Evolutionary conservation across 345 rosid genomes (phyloP), one percentile per base, ranked within the genome.

Genomic region (Bruguiera gymnorhiza): DNA sequence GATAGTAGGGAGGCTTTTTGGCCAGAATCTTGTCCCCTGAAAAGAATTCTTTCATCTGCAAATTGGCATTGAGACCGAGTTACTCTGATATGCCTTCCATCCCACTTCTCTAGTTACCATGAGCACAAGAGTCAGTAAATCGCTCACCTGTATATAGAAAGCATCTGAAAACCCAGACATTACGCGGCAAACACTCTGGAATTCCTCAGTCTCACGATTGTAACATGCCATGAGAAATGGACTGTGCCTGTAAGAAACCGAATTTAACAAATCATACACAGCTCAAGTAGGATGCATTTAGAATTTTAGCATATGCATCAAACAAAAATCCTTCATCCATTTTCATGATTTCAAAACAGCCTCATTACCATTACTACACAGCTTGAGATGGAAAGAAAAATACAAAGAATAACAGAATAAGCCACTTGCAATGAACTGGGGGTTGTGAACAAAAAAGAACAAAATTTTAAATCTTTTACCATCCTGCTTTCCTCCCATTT

Each of bases 161-260:
- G 92, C 82, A 85, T 93, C 92, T 7, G 96, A 85, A 75, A 93
- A 85, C 8, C 97, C 98, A 63, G 97, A 90, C 96, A 93, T 89
- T 73, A 93, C 98, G 52, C 93, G 94, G 29, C 98, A 93, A 15
- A 87, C 89, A 62, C 97, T 86, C 70, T 90, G 92, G 66, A 76
- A 93, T 69, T 89, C 97, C 80, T 90, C 96, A 21, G 82, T 81
- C 75, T 93, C 97, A 23, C 92, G 87, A 70, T 85, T 81, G 78
- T 84, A 90, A 67, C 98, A 93, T 63, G 98, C 95, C 96, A 93
- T 82, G 69, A 93, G 98, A 80, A 88, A 90, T 59, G 97, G 98
- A 81, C 96, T 93, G 75, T 77, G 86, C 98, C 98, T 90, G 88
- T 72, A 75, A 61, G 29, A 36, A 7, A 27, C 18, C 48, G 24